Evolutionary conservation across 2,329 filamentous ascomycete species (phyloP), one percentile per base, ranked within the genome.

Genomic region (Diplodia intermedia): DNA sequence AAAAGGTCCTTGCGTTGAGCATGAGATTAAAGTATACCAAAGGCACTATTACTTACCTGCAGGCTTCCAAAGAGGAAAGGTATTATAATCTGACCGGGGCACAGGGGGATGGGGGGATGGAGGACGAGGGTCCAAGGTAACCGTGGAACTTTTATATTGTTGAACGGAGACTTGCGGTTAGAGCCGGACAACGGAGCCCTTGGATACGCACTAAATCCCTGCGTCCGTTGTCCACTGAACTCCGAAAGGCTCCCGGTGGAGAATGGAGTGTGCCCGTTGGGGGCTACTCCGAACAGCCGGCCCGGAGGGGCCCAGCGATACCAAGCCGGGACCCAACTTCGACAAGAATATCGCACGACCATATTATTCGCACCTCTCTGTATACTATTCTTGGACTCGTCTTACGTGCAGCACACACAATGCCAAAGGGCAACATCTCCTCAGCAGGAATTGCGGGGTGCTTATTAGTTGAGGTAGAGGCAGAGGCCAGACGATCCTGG

Each of bases 251-350:
- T 20, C 12, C 43, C 57, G 57, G 14, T 11, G 31, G 38, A 29
- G 14, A 1, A 7, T 36, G 7, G 31, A 18, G 23, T 36, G 5
- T 18, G 14, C 26, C 26, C 3, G 18, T 36, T 52, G 43, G 47
- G 43, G 47, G 47, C 60, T 11, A 36, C n/a, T 63, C 60, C 60
- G 60, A 63, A 36, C 11, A 33, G 18, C 60, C 60, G 60, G 60
- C 47, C 47, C 29, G 60, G 60, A 63, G 56, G 40, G 23, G 57
- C 15, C 9, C n/a, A 20, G 26, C 26, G 26, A 26, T 4, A 26
- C 31, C 20, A 26, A 23, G 26, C n/a, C 40, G 57, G 43, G 26
- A 26, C 26, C 26, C 26, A 26, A 3, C 26, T 26, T 26, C 26
- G 26, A 26, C 26, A 3, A 26, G 26, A 26, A 26, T 3, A 26